These are phyloP conservation scores for Cystofilobasidium ferigula DNA, from an alignment of 768 basidiomycete species.

Conservation along the genomic window DNA sequence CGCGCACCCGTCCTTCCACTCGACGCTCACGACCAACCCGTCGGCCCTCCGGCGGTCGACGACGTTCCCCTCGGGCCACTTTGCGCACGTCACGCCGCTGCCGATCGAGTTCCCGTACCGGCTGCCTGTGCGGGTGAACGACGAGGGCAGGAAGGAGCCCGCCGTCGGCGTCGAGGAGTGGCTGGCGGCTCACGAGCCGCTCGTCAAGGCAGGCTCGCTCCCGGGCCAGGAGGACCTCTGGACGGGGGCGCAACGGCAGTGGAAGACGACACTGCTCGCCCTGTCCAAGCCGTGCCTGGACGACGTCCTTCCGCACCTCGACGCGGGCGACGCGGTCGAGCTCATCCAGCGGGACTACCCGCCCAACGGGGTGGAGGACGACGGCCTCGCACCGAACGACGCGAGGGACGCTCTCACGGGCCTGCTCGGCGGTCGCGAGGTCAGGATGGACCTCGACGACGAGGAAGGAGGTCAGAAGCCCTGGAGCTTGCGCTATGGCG, in stretches of 20 bases:
- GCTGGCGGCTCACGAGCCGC: constrained; percentile 54
- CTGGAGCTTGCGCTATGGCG: constrained; percentile 68
- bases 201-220: constrained; percentile 31
- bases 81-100: constrained; percentile 55
- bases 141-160: constrained; percentile 49
- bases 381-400: constrained; percentile 27
- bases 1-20: not conserved
- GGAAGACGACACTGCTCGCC: constrained; percentile 49
- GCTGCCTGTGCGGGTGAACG: constrained; percentile 46
- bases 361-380: constrained; percentile 28
- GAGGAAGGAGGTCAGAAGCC: constrained; percentile 49
- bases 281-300: constrained; percentile 56
- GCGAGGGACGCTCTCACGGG: constrained; percentile 65
- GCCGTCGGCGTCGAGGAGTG: constrained; percentile 61
- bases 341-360: constrained; percentile 40
- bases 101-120: constrained; percentile 73
- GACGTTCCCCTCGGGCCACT: constrained; percentile 28
- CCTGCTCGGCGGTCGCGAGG: constrained; percentile 64
- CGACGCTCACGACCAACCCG: constrained; percentile 28
- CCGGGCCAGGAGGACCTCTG: not conserved
- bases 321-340: constrained; percentile 71
- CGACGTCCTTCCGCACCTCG: constrained; percentile 72
- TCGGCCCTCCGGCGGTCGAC: constrained; percentile 34
- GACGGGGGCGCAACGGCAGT: constrained; percentile 29
- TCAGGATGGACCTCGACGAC: constrained; percentile 45